Conservation (phyloP, 2,329 filamentous ascomycete genomes). For the Cytospora piceae region DNA sequence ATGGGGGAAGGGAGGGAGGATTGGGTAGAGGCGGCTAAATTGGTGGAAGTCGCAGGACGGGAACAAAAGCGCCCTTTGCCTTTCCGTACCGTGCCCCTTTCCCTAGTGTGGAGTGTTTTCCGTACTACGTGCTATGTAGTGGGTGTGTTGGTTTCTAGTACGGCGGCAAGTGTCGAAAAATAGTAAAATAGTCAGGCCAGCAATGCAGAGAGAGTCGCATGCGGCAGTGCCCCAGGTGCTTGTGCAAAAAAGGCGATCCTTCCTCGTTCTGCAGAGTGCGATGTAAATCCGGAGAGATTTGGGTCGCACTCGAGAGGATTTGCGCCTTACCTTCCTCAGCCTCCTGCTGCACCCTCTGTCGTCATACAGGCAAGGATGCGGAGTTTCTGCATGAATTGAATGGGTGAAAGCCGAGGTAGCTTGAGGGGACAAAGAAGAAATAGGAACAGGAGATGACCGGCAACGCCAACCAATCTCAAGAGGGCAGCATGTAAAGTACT, state of each 20-base stretch:
- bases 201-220: slow-evolving; percentile 3
- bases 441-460: neutral
- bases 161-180: slow-evolving; percentile 4
- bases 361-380: neutral
- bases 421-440: neutral
- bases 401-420: neutral
- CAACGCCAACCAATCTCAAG: neutral
- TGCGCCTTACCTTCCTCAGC: slow-evolving; percentile 4
- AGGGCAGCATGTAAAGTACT: neutral
- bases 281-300: slow-evolving; percentile 1
- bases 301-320: slow-evolving; percentile 1
- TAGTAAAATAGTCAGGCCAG: slow-evolving; percentile 5
- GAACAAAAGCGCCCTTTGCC: slow-evolving; percentile 16
- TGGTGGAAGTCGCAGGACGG: neutral
- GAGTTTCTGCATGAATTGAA: neutral
- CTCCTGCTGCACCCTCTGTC: slow-evolving; percentile 1
- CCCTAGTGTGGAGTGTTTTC: slow-evolving; percentile 13
- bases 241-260: neutral
- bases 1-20: slow-evolving; percentile 8
- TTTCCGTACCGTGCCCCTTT: slow-evolving; percentile 10
- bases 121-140: slow-evolving; percentile 7
- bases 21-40: slow-evolving; percentile 4
- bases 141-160: slow-evolving; percentile 15
- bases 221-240: neutral
- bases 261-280: neutral